phyloP scores from a whole-genome alignment of 768 basidiomycete species.

The Boletus fagicola region DNA sequence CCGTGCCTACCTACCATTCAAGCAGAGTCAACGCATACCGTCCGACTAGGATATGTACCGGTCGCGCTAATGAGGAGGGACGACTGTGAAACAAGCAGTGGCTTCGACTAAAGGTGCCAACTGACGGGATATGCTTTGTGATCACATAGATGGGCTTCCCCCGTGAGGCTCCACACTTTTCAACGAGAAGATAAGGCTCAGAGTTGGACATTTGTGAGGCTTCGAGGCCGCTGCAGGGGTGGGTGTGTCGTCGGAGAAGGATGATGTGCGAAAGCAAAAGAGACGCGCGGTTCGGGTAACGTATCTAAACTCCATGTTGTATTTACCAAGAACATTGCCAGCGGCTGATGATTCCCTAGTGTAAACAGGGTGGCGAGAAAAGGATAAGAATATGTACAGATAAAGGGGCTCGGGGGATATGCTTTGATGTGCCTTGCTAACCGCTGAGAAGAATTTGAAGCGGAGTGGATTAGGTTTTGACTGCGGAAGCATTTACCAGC shows the following conservation, averaged over 20 bases:
- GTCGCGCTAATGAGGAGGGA: slow-evolving; percentile 27
- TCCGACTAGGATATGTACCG: slow-evolving; percentile 32
- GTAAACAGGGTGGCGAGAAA: slow-evolving; percentile 26
- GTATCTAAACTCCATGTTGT: slow-evolving; percentile 27
- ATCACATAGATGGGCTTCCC: slow-evolving; percentile 44
- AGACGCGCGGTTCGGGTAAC: slow-evolving; percentile 24
- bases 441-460: slow-evolving; percentile 22
- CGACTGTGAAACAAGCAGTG: slow-evolving; percentile 18
- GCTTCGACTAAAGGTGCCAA: slow-evolving; percentile 14
- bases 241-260: slow-evolving; percentile 11
- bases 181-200: slow-evolving; percentile 40
- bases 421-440: slow-evolving; percentile 25
- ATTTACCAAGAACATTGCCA: slow-evolving; percentile 32
- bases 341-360: slow-evolving; percentile 26
- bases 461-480: slow-evolving; percentile 16
- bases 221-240: slow-evolving; percentile 10
- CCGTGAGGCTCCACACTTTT: slow-evolving; percentile 42
- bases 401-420: slow-evolving; percentile 22
- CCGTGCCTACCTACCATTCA: not conserved
- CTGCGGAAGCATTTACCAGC: slow-evolving; percentile 17
- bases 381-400: slow-evolving; percentile 35
- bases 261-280: slow-evolving; percentile 28
- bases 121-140: slow-evolving; percentile 43
- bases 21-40: slow-evolving; percentile 24
- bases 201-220: slow-evolving; percentile 23